Percentiles rank a stretch among this genome's conserved stretches.
These are phyloP conservation scores for Aspergillus egyptiacus DNA, from an alignment of 495 filamentous ascomycete species.

Conservation along the genomic window DNA sequence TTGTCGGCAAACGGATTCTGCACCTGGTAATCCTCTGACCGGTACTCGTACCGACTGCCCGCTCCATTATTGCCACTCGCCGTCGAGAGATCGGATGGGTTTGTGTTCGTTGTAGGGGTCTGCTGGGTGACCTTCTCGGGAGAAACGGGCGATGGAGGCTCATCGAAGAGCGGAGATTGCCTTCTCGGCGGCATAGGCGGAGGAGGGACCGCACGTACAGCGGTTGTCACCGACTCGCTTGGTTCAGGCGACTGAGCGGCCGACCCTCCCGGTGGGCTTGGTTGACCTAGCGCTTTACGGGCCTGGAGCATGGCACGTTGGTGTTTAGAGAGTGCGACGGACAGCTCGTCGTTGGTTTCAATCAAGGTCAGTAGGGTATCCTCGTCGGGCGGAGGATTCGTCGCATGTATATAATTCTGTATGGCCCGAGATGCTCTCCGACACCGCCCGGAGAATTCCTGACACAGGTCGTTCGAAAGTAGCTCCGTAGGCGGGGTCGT, in stretches of 20 bases:
- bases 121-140: constrained; percentile 3
- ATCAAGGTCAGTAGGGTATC: constrained; percentile 89
- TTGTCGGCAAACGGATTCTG: constrained; percentile 44
- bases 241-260: constrained; percentile 21
- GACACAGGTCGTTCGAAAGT: constrained; percentile 74
- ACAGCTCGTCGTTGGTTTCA: constrained; percentile 87
- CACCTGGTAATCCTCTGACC: constrained; percentile 40
- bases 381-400: constrained; percentile 77
- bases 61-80: constrained; percentile 9
- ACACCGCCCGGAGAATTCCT: constrained; percentile 88
- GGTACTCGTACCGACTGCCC: constrained; percentile 31
- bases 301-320: constrained; percentile 76
- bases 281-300: constrained; percentile 33
- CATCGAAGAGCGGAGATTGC: background rate
- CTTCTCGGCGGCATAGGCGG: constrained; percentile 14
- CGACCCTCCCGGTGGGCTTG: background rate
- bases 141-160: constrained; percentile 9
- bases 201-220: constrained; percentile 11
- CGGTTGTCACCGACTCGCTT: constrained; percentile 16
- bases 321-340: constrained; percentile 69
- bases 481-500: constrained; percentile 73
- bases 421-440: constrained; percentile 69
- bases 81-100: constrained; percentile 4
- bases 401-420: constrained; percentile 74
- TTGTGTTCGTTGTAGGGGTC: constrained; percentile 5